Percentiles rank a stretch among this genome's conserved stretches.
Evolutionary conservation across 441 rosid genomes (phyloP).

Genomic region (Aleurites moluccanus): DNA sequence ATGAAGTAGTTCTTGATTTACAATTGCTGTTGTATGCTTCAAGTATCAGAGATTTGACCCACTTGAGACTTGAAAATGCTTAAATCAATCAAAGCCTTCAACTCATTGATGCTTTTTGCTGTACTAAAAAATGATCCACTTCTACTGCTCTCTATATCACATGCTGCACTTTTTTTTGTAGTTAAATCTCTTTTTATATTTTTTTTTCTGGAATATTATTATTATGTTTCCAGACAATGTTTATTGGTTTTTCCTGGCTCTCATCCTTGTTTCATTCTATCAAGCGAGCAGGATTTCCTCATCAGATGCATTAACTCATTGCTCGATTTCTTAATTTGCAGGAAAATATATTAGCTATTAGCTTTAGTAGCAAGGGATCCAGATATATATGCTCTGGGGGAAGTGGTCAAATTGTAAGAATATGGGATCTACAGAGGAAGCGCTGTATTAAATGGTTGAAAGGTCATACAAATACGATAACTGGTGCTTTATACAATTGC

Average conservation of each 20-base stretch:
- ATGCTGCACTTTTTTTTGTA: not conserved
- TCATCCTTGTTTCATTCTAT: slow-evolving; percentile 13
- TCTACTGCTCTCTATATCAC: not conserved
- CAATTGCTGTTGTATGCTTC: not conserved
- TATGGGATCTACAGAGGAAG: slow-evolving; percentile 96
- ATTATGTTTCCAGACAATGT: not conserved
- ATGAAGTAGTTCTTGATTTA: not conserved
- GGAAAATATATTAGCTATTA: slow-evolving; percentile 82
- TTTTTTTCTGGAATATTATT: not conserved
- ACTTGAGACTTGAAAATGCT: slow-evolving; percentile 1
- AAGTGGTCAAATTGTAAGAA: slow-evolving; percentile 79
- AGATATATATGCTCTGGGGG: slow-evolving; percentile 96
- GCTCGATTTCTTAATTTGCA: slow-evolving; percentile 31
- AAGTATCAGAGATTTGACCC: not conserved
- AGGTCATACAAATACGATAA: slow-evolving; percentile 86
- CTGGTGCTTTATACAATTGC: slow-evolving; percentile 90
- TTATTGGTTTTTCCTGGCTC: not conserved
- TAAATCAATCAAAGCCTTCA: not conserved
- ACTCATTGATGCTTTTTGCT: not conserved
- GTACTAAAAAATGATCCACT: not conserved
- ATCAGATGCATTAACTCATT: slow-evolving; percentile 7
- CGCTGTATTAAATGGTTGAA: slow-evolving; percentile 88
- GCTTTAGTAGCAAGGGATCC: slow-evolving; percentile 86
- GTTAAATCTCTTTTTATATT: not conserved
- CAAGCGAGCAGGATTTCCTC: slow-evolving; percentile 1